Conservation (phyloP, 805 yeast genomes). For the Pichia membranifaciens region DNA sequence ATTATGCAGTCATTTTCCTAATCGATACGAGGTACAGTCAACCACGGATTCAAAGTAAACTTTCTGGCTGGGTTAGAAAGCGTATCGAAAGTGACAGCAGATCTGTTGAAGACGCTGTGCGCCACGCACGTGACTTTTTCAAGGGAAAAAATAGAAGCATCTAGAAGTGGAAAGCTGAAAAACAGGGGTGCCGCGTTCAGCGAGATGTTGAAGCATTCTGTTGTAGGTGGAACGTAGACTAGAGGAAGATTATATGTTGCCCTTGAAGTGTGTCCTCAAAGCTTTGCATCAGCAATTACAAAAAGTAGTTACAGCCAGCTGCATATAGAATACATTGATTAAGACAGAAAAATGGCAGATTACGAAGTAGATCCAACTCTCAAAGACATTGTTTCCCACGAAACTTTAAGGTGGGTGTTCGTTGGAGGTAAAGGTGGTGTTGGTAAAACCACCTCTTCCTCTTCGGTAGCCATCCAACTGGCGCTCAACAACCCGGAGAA, state of each 20-base stretch:
- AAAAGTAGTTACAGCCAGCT: too few relatives aligned
- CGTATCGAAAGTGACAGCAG: constrained; percentile 20
- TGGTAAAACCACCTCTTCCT: constrained; percentile 96
- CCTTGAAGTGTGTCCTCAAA: too few relatives aligned
- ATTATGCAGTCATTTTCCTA: constrained; percentile 70
- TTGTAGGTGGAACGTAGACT: too few relatives aligned
- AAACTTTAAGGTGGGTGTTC: constrained; percentile 87
- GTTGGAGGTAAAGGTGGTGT: constrained; percentile 99
- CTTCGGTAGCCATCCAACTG: constrained; percentile 89
- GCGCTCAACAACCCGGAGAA: constrained; percentile 77
- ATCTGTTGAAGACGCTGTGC: constrained; percentile 1
- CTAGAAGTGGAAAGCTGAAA: too few relatives aligned
- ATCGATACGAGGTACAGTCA: constrained; percentile 56
- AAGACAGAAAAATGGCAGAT: constrained; percentile 32
- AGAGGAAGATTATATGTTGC: too few relatives aligned
- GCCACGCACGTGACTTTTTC: constrained; percentile 9
- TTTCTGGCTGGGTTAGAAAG: constrained; percentile 71
- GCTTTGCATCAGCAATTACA: too few relatives aligned
- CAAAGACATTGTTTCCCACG: constrained; percentile 56
- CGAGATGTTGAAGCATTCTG: too few relatives aligned
- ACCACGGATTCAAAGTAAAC: constrained; percentile 43
- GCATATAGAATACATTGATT: not conserved
- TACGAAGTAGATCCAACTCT: constrained; percentile 67
- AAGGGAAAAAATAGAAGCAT: too few relatives aligned
- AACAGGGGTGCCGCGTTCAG: too few relatives aligned